Percentiles rank a stretch among this genome's conserved stretches.
Evolutionary conservation across 2,329 filamentous ascomycete species (phyloP).

Genomic region (Cladophialophora carrionii): DNA sequence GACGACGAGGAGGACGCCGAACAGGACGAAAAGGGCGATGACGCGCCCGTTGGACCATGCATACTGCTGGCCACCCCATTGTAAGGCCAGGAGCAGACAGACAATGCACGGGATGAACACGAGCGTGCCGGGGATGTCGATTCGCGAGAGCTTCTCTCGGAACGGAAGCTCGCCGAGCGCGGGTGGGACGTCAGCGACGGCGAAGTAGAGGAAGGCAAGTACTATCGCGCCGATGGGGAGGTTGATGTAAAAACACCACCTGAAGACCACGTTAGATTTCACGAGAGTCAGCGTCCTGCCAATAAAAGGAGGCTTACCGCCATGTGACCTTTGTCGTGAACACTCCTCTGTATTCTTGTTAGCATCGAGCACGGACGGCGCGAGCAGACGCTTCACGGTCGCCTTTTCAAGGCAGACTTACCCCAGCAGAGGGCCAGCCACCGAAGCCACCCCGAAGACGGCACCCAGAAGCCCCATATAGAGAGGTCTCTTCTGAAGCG

Average conservation of each 20-base stretch:
- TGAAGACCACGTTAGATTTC: not conserved
- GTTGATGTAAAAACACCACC: conserved; percentile 39
- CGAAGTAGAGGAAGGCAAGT: conserved; percentile 34
- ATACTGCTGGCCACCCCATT: conserved; percentile 51
- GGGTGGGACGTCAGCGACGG: conserved; percentile 27
- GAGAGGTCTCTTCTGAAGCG: conserved; percentile 39
- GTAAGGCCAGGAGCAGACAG: conserved; percentile 46
- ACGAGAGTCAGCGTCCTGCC: not conserved
- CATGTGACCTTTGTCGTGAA: conserved; percentile 45
- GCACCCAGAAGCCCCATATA: conserved; percentile 35
- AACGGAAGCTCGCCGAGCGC: conserved; percentile 36
- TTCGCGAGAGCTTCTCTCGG: conserved; percentile 15
- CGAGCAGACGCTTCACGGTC: not conserved
- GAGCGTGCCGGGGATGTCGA: conserved; percentile 45
- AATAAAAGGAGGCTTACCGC: conserved; percentile 21
- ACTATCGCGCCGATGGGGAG: conserved; percentile 45
- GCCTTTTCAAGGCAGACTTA: not conserved
- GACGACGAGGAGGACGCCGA: conserved; percentile 44
- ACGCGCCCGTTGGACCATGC: conserved; percentile 50
- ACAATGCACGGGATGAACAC: conserved; percentile 44
- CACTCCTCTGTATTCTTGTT: conserved; percentile 41
- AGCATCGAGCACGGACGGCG: not conserved
- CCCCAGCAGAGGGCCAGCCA: conserved; percentile 48
- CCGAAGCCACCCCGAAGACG: conserved; percentile 44
- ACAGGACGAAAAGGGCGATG: conserved; percentile 55